Percentiles rank a stretch among this genome's conserved stretches.
phyloP scores from a whole-genome alignment of 2,329 filamentous ascomycete genomes.

The Hypoxylon sp. region DNA sequence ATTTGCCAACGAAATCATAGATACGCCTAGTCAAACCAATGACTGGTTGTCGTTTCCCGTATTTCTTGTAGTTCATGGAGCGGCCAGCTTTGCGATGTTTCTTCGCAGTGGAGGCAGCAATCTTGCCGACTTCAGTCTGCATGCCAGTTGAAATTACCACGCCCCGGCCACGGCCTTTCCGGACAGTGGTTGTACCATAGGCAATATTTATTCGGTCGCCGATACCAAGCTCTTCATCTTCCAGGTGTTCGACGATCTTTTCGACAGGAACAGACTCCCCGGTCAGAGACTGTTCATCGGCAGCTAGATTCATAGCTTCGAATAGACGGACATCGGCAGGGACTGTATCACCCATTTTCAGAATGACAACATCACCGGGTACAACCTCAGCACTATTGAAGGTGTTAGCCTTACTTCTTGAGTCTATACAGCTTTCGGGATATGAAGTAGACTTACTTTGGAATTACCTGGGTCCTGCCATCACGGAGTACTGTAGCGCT shows the following conservation, averaged over 20 bases:
- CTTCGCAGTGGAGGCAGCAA: conserved; percentile 70
- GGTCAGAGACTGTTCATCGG: conserved; percentile 83
- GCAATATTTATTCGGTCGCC: conserved; percentile 82
- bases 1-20: conserved; percentile 68
- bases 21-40: conserved; percentile 64
- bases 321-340: conserved; percentile 80
- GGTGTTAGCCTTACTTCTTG: conserved; percentile 12
- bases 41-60: conserved; percentile 65
- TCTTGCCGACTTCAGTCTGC: conserved; percentile 78
- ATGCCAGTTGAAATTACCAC: conserved; percentile 82
- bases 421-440: not conserved
- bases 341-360: conserved; percentile 81
- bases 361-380: conserved; percentile 77
- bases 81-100: conserved; percentile 69
- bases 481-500: conserved; percentile 74
- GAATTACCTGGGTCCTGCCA: conserved; percentile 69
- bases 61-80: conserved; percentile 68
- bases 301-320: conserved; percentile 83
- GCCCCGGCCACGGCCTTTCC: conserved; percentile 79
- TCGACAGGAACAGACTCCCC: conserved; percentile 82
- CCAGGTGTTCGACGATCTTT: conserved; percentile 71
- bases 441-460: conserved; percentile 64
- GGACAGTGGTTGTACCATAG: conserved; percentile 81
- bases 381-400: conserved; percentile 71
- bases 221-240: conserved; percentile 72